Evolutionary conservation across 2,329 filamentous ascomycete species (phyloP), one percentile per base, ranked within the genome.

Genomic region (Plenodomus tracheiphilus): DNA sequence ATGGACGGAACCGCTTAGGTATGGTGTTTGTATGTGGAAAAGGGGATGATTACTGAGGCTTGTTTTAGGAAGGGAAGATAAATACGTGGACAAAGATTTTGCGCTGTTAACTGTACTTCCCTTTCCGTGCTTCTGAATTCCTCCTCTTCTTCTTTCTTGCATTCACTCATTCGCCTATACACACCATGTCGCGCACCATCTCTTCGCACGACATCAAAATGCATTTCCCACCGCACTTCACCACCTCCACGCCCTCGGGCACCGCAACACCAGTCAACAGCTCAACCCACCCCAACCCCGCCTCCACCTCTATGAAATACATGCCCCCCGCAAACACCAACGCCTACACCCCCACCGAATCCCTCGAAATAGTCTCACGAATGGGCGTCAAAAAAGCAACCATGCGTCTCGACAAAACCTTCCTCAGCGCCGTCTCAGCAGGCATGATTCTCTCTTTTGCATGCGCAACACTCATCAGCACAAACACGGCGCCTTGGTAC

Each of bases 391-490:
- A 72, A 44, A 83, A 83, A 60, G 79, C 78, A 9, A 74, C 78
- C 46, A 82, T 79, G 77, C 72, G 78, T 9, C 11, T 47, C 34
- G 76, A 81, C 59, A 82, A 82, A 54, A 70, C 81, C 35, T 81
- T 82, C 54, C 57, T 80, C 39, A 80, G 77, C 50, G 68, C 76
- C 3, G 73, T 82, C 35, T 77, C 79, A 39, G 79, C 79, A 4
- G 81, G 81, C 0, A 75, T 75, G 46, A 64, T 83, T 5, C 67
- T 83, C 1, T 73, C 77, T 2, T 82, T 84, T 53, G 80, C 53
- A n/a, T 43, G 44, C 25, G 53, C 50, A 19, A 49, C 37, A 11
- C 41, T 49, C 21, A 40, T 56, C 1, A 50, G 46, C 19, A 56
- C 53, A n/a, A 53, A 53, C 25, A 49, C 49, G 1, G 43, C 46